A percentile compares a stretch with the other conserved stretches of the same genome.
These are phyloP conservation scores for Lepiota subincarnata DNA, from an alignment of 768 basidiomycete species.

Conservation along the genomic window DNA sequence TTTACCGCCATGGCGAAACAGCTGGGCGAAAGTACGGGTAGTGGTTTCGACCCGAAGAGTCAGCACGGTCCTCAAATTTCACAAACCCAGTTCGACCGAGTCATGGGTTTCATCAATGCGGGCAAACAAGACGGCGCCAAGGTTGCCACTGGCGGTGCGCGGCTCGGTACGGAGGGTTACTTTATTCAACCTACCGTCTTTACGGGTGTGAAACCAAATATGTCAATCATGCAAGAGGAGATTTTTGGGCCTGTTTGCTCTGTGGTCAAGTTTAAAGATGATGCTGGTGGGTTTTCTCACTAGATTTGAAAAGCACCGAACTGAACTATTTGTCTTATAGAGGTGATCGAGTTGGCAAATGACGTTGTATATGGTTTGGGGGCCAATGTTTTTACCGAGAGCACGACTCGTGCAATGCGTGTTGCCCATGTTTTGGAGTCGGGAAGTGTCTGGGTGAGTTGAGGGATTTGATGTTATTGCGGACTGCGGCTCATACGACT, in stretches of 20 bases:
- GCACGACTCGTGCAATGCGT: conserved; percentile 61
- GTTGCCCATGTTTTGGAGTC: conserved; percentile 65
- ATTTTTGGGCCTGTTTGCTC: conserved; percentile 83
- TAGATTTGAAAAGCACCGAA: background rate
- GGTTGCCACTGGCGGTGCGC: conserved; percentile 63
- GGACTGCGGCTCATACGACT: conserved; percentile 68
- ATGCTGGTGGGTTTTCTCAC: conserved; percentile 40
- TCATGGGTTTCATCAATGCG: conserved; percentile 74
- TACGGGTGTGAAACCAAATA: conserved; percentile 58
- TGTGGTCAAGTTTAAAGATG: conserved; percentile 71
- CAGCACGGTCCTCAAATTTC: conserved; percentile 75
- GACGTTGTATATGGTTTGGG: conserved; percentile 78
- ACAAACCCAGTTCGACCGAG: conserved; percentile 62
- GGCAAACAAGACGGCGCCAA: conserved; percentile 73
- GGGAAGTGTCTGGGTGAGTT: conserved; percentile 58
- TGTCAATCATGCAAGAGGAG: conserved; percentile 74
- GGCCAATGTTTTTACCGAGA: conserved; percentile 68
- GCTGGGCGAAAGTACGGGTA: conserved; percentile 49
- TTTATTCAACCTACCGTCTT: conserved; percentile 78
- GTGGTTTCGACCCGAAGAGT: conserved; percentile 53
- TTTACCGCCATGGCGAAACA: conserved; percentile 51
- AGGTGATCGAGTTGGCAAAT: conserved; percentile 63
- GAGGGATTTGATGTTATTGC: conserved; percentile 33
- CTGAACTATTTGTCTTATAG: conserved; percentile 15
- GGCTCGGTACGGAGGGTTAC: conserved; percentile 44